Evolutionary conservation across 768 basidiomycete genomes (phyloP).

Genomic region (Psilocybe subaeruginosa): DNA sequence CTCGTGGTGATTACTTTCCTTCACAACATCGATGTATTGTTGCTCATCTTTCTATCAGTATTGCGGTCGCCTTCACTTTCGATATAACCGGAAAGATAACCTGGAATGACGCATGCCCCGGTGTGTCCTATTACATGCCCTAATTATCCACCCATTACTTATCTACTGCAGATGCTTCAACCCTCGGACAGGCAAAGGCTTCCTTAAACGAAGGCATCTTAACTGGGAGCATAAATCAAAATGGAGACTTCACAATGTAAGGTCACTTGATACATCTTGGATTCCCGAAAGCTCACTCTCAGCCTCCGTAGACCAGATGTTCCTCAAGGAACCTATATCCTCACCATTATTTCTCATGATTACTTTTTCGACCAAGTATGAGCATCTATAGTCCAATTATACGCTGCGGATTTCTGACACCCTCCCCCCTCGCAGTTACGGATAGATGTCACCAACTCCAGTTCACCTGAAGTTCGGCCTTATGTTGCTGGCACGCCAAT

Average conservation of each 20-base stretch:
- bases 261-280: slow-evolving; percentile 21
- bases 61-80: slow-evolving; percentile 40
- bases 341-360: slow-evolving; percentile 71
- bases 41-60: slow-evolving; percentile 17
- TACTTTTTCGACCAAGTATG: slow-evolving; percentile 71
- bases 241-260: slow-evolving; percentile 73
- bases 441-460: slow-evolving; percentile 58
- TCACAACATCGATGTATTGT: neutral
- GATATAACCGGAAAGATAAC: slow-evolving; percentile 65
- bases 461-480: slow-evolving; percentile 51
- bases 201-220: slow-evolving; percentile 61
- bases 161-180: slow-evolving; percentile 29
- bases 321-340: slow-evolving; percentile 66
- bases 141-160: slow-evolving; percentile 7
- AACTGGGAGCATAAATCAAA: slow-evolving; percentile 52
- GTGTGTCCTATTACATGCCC: slow-evolving; percentile 37
- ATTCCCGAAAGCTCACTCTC: neutral
- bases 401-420: neutral
- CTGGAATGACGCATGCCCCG: slow-evolving; percentile 73
- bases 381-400: neutral
- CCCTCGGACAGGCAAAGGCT: slow-evolving; percentile 60
- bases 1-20: slow-evolving; percentile 27
- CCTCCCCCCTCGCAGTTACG: slow-evolving; percentile 51
- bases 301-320: slow-evolving; percentile 59
- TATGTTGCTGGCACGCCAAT: slow-evolving; percentile 73